Evolutionary conservation across 192 early-diverging fungal genomes (phyloP), one percentile per base, ranked within the genome.

Genomic region (Umbelopsis sp.): DNA sequence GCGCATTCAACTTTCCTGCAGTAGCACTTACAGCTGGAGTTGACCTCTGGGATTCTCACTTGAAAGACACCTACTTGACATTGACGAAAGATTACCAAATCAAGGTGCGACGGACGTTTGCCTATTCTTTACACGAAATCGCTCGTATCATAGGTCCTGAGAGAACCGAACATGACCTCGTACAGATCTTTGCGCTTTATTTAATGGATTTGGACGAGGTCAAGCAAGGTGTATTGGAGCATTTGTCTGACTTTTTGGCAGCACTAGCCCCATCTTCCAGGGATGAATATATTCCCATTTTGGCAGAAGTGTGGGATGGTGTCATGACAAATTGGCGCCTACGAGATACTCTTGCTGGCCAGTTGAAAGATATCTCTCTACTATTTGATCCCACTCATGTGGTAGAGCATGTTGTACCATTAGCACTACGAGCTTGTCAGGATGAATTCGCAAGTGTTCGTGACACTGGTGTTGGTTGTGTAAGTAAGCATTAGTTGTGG

Each of bases 271-370:
- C 83, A 14, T 76, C 81, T 9, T 85, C 84, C 65, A 84, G 91
- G 1, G 86, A 89, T 20, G 84, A 88, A 22, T 90, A 88, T 72
- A 71, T 94, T 72, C 89, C 88, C 3, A 84, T 85, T 66, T 76
- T 92, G 4, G 75, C 82, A 70, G 85, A 89, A 53, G 88, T 91
- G 8, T 92, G 91, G 78, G 80, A 81, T 66, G 88, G 89, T 59
- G 85, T 91, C 52, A 88, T 85, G 51, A 84, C 77, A 50, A 88
- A 90, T 68, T 94, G 92, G 92, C 85, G 91, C 16, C 79, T 91
- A 32, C 81, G 92, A 44, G 88, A 94, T 72, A 83, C 87, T 34
- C 82, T 94, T 74, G 87, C 90, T 3, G 74, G 73, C 29, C 92
- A 94, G 73, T 69, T 94, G 16, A 81, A 88, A 8, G 80, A 78